A percentile compares a stretch with the other conserved stretches of the same genome.
Conservation (phyloP, 495 filamentous ascomycete species). For the Trypethelium eluteriae region DNA sequence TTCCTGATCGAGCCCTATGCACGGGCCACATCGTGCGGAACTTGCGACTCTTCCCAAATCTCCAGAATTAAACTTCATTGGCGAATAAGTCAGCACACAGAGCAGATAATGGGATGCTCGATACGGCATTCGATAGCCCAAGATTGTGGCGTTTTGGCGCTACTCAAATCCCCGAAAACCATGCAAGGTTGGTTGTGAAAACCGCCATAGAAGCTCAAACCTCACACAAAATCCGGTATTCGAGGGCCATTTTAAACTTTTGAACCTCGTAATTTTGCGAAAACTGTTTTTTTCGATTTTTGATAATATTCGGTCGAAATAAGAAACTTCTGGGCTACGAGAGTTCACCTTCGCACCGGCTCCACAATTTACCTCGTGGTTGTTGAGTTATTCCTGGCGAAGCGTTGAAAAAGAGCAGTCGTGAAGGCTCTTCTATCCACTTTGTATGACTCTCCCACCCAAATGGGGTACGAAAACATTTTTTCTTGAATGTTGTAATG, state of each 20-base stretch:
- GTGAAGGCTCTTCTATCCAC: too few relatives aligned
- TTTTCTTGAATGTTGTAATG: background rate
- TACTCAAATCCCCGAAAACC: background rate
- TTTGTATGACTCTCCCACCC: too few relatives aligned
- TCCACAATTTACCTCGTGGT: too few relatives aligned
- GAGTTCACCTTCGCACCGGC: too few relatives aligned
- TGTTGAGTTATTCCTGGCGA: too few relatives aligned
- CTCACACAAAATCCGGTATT: background rate
- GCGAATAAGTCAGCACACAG: slow-evolving; percentile 1
- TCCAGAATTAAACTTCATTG: background rate
- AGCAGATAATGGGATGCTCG: background rate
- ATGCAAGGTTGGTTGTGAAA: background rate
- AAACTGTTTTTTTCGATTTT: background rate
- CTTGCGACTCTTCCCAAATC: background rate
- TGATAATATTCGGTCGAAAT: background rate
- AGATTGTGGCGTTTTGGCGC: background rate
- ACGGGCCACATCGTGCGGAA: background rate
- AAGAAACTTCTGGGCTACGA: too few relatives aligned
- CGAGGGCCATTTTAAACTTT: background rate
- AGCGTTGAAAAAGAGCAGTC: too few relatives aligned
- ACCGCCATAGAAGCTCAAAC: background rate
- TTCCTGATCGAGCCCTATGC: background rate
- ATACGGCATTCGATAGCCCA: background rate
- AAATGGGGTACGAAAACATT: background rate
- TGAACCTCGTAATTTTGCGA: background rate